Evolutionary conservation across 202 grass and related monocot genomes (phyloP), one percentile per base, ranked within the genome.

Genomic region (Sporobolus alterniflorus): DNA sequence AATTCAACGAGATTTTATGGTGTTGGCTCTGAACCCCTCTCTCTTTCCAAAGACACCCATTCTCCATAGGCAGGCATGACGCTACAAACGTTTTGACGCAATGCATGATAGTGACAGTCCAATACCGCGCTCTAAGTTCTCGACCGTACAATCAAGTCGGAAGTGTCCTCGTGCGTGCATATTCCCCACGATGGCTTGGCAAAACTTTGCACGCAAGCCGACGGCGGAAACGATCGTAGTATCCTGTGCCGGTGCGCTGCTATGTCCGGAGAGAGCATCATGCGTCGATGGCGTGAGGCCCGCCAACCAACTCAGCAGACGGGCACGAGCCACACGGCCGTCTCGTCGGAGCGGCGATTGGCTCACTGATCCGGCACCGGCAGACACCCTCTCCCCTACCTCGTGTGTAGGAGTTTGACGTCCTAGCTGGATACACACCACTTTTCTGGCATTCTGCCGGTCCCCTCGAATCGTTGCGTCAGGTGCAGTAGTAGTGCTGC

Each of bases 391-490:
- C 15, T 68, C 17, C 14, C 42, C 42, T 44, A 44, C 71, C 42
- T 46, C 73, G 15, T 40, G 60, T 8, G 28, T 76, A 69, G 86
- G 76, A 77, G 82, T 72, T 77, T 34, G 87, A 85, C 76, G 7
- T 70, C 70, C 41, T 10, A 48, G 62, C n/a, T n/a, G n/a, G n/a
- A n/a, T n/a, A 74, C 63, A n/a, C 69, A 60, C 64, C 78, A 11
- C 31, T 34, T 32, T n/a, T 25, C 28, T 13, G 30, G 40, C 33
- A 20, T 63, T 14, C 29, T 8, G 11, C 12, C 26, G 10, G 55
- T 28, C 15, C 68, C 43, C 26, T 73, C 56, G 46, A 50, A 49
- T 41, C 60, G 73, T 6, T 59, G 64, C 66, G 20, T 31, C 52
- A 61, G 67, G 46, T 64, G 50, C 42, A 30, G 25, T 32, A 30